Evolutionary conservation across 2,329 filamentous ascomycete genomes (phyloP), one percentile per base, ranked within the genome.

Genomic region (Pseudogymnoascus sp.): DNA sequence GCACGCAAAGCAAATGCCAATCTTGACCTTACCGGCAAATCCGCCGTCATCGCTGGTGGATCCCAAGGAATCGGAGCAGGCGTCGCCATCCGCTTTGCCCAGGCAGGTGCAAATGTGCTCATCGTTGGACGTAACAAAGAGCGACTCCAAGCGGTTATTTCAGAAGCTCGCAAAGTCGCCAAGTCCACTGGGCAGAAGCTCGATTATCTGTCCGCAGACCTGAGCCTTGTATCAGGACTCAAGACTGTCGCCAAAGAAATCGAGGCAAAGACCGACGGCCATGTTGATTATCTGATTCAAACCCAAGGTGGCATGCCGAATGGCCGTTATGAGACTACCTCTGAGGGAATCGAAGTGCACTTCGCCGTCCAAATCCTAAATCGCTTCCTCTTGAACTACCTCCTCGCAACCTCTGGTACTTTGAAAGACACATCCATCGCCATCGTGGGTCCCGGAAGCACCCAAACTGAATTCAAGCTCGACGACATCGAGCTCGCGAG

Each of bases 11-110:
- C 46, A 56, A 56, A 56, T 14, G 6, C n/a, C 9, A 56, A 18
- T 23, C 46, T 56, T 56, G 46, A 56, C 25, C n/a, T 56, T 3
- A 56, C n/a, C 18, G 46, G 46, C 25, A 56, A 56, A 34, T 31
- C 25, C n/a, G 46, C 25, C 25, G 46, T 56, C 25, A 56, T 56
- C 7, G 46, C 46, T 3, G 46, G 46, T 5, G 46, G 46, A 34
- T 56, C 46, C n/a, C 46, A 56, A 18, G 46, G 46, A 34, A 56
- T 56, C 46, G 46, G 46, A 56, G 46, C 46, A 34, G 46, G 46
- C 5, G n/a, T 56, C n/a, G 46, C 46, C 46, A 56, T 56, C 25
- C 46, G 46, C n/a, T 56, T 56, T n/a, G 46, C 46, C 46, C 25
- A 56, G 6, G 46, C 46, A 12, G 46, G 46, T 9, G 46, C 46